Percentiles rank a stretch among this genome's conserved stretches.
These are phyloP conservation scores for Tolypocladium nubicola DNA, from an alignment of 2,329 filamentous ascomycete species.

Conservation along the genomic window DNA sequence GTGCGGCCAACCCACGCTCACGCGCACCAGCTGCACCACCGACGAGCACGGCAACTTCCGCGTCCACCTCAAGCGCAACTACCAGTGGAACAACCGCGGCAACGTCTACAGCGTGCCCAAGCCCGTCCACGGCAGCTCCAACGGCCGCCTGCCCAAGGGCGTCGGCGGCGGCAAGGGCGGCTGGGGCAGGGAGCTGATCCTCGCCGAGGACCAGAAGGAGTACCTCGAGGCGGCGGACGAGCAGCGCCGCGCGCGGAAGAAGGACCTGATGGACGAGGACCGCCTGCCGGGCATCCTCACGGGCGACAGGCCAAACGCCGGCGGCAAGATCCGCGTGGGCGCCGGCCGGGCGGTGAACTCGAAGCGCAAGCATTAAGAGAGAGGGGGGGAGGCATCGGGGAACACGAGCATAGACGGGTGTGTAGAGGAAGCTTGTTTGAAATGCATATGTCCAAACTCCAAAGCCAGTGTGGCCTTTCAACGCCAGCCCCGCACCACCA, in stretches of 20 bases:
- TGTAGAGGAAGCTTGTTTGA: slow-evolving; percentile 2
- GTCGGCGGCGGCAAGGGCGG: slow-evolving; percentile 77
- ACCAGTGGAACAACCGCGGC: slow-evolving; percentile 90
- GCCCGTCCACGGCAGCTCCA: slow-evolving; percentile 69
- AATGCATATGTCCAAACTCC: slow-evolving; percentile 3
- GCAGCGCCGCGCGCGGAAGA: slow-evolving; percentile 56
- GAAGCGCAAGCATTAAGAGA: slow-evolving; percentile 48
- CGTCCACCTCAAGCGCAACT: slow-evolving; percentile 85
- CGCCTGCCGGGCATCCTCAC: slow-evolving; percentile 78
- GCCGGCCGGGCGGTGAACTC: slow-evolving; percentile 82
- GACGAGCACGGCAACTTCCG: slow-evolving; percentile 70
- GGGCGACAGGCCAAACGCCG: slow-evolving; percentile 54
- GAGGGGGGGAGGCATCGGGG: too few relatives aligned
- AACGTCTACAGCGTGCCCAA: slow-evolving; percentile 92
- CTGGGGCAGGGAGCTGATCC: slow-evolving; percentile 75
- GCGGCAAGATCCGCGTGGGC: slow-evolving; percentile 67
- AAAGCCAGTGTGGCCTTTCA: neutral
- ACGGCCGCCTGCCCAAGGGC: slow-evolving; percentile 57
- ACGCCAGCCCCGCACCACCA: neutral
- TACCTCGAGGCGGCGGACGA: slow-evolving; percentile 55
- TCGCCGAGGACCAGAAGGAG: slow-evolving; percentile 95
- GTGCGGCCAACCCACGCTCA: slow-evolving; percentile 81
- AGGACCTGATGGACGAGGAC: slow-evolving; percentile 90
- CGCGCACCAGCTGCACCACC: slow-evolving; percentile 76
- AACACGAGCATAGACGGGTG: neutral